Base-by-base conservation (phyloP, 192 early-diverging fungal genomes). In the Backusella luteola region DNA sequence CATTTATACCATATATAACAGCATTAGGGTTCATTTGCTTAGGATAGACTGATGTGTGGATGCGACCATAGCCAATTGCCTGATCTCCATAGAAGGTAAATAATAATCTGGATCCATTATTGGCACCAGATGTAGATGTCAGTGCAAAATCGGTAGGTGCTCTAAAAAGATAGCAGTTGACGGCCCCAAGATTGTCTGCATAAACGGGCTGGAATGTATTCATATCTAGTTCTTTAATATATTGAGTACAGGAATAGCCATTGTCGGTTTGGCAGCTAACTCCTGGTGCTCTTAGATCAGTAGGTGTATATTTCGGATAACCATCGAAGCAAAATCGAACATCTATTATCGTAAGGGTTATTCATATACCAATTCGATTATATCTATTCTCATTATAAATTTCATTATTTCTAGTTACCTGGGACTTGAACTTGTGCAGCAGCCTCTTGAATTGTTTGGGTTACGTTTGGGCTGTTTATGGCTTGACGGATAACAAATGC, bases 261-360 rank as follows among this genome's bases (percentile, higher is more conserved):
- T 63, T 59, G 4, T 81, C 72, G 17, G 80, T 81, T 36, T 69
- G 49, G n/a, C 80, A 81, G 4, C 71, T 42, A 34, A 81, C 73
- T 15, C 67, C 76, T 32, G 80, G 80, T 41, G 69, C 66, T 36
- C 69, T 72, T 1, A 69, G 15, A 44, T 76, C 77, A 9, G 23
- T 39, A 35, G 41, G 23, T 12, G 72, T 21, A 44, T 76, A 73
- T 4, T 36, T 70, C 0, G 69, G 23, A 42, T 75, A 81, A n/a
- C 80, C 80, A 71, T 81, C 80, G 49, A 81, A 81, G 34, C 80
- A 81, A 72, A 81, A 81, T 15, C 80, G 75, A 41, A 81, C 69
- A 74, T 81, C 80, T 76, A 42, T 34, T 39, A 12, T 21, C 19
- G 17, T n/a, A n/a, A 49, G 46, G 6, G 1, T 49, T 49, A 49